Percentiles rank a stretch among this genome's conserved stretches.
phyloP scores from a whole-genome alignment of 2,329 filamentous ascomycete genomes.

The Neofusicoccum sp. region DNA sequence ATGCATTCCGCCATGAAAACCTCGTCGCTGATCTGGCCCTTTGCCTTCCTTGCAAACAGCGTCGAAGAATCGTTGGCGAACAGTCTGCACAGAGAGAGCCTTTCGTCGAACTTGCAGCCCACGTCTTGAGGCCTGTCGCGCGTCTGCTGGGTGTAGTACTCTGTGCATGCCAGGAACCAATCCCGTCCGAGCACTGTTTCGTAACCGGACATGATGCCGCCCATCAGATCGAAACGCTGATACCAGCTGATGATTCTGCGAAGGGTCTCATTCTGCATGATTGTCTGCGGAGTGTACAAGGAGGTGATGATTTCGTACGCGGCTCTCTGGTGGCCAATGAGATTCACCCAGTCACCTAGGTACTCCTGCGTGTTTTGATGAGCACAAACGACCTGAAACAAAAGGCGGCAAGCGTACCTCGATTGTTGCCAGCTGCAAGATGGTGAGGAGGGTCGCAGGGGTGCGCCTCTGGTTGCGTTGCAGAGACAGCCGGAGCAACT shows the following conservation, averaged over 20 bases:
- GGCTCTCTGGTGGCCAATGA: constrained; percentile 88
- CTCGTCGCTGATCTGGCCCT: constrained; percentile 62
- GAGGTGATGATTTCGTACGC: constrained; percentile 77
- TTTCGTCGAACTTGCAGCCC: constrained; percentile 64
- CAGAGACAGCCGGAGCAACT: constrained; percentile 68
- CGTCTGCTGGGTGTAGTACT: constrained; percentile 62
- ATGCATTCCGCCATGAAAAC: constrained; percentile 63
- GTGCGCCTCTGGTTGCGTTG: constrained; percentile 68
- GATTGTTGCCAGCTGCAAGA: constrained; percentile 87
- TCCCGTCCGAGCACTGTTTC: constrained; percentile 70
- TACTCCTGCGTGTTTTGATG: constrained; percentile 64
- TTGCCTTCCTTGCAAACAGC: constrained; percentile 68
- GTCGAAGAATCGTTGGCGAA: constrained; percentile 78
- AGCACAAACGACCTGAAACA: constrained; percentile 16
- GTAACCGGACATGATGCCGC: constrained; percentile 77
- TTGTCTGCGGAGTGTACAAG: constrained; percentile 73
- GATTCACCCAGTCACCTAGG: constrained; percentile 90
- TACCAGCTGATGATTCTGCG: constrained; percentile 86
- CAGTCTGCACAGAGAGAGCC: constrained; percentile 64
- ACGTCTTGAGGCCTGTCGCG: constrained; percentile 61
- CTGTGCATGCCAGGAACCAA: constrained; percentile 70
- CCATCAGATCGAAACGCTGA: constrained; percentile 79
- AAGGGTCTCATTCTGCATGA: constrained; percentile 67
- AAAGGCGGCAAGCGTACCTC: constrained; percentile 60
- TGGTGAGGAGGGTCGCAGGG: constrained; percentile 76